A percentile compares a stretch with the other conserved stretches of the same genome.
Conservation (phyloP, 495 filamentous ascomycete genomes). For the Alectoria sarmentosa region DNA sequence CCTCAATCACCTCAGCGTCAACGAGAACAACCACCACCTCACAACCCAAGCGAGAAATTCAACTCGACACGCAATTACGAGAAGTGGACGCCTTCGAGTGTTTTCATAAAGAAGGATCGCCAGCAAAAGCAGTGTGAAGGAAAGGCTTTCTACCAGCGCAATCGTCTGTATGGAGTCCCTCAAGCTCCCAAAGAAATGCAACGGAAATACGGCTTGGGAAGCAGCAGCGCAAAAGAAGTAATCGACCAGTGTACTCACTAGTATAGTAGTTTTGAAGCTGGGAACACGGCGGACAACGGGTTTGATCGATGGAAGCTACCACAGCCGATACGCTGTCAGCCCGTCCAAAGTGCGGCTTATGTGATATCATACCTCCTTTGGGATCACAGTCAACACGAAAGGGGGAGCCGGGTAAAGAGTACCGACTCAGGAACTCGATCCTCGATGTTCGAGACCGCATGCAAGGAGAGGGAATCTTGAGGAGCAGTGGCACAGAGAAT, state of each 20-base stretch:
- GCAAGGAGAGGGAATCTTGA: not conserved
- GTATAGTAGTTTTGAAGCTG: not conserved
- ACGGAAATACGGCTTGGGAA: not conserved
- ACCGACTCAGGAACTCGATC: not conserved
- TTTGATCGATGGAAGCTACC: no score
- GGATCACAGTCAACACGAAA: not conserved
- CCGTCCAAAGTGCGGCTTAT: no score
- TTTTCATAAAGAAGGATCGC: not conserved
- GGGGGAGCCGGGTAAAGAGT: not conserved
- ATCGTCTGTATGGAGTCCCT: not conserved
- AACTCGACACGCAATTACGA: not conserved
- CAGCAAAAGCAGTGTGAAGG: not conserved
- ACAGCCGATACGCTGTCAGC: no score
- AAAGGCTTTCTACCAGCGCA: not conserved
- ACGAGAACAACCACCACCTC: no score
- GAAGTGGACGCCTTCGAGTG: not conserved
- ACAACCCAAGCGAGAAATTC: no score
- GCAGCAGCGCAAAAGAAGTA: not conserved
- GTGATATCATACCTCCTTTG: not conserved
- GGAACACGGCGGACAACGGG: no score
- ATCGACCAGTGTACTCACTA: not conserved
- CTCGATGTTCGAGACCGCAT: not conserved
- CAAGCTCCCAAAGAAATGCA: not conserved
- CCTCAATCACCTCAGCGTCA: not conserved
- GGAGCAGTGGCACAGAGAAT: not conserved